Evolutionary conservation across 83 land plant genomes (phyloP).

Genomic region (Isoetes engelmannii): DNA sequence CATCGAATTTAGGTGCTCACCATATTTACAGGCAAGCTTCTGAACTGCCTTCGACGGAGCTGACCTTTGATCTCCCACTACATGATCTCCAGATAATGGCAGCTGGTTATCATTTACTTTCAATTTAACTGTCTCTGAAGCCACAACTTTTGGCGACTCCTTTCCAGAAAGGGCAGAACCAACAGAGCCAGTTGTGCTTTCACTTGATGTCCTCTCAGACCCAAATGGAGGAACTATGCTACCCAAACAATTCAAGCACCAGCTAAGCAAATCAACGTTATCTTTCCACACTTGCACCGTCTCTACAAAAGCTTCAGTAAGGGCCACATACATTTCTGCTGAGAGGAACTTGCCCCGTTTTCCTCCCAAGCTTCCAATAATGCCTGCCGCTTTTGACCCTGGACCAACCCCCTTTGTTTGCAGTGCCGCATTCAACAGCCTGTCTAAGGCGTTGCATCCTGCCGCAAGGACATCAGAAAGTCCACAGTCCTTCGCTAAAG

Average conservation of each 20-base stretch:
- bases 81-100: not conserved
- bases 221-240: conserved; percentile 22
- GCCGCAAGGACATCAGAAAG: conserved; percentile 23
- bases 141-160: not conserved
- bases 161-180: not conserved
- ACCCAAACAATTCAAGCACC: conserved; percentile 34
- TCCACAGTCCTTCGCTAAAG: conserved; percentile 21
- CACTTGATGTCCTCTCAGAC: not conserved
- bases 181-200: conserved; percentile 4
- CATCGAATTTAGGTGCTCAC: not conserved
- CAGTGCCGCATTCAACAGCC: conserved; percentile 21
- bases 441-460: conserved; percentile 26
- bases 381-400: not conserved
- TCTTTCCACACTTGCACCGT: conserved; percentile 27
- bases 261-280: conserved; percentile 19
- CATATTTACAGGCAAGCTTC: conserved; percentile 2
- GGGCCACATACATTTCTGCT: conserved; percentile 33
- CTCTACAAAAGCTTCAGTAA: conserved; percentile 31
- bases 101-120: too few species aligned
- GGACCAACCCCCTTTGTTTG: conserved; percentile 15
- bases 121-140: too few species aligned
- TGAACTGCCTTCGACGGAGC: conserved; percentile 13
- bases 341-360: conserved; percentile 13
- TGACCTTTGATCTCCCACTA: not conserved
- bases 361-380: conserved; percentile 1